Evolutionary conservation across 2,329 filamentous ascomycete genomes (phyloP), one percentile per base, ranked within the genome.

Genomic region (Verticillium zaregamsianum): DNA sequence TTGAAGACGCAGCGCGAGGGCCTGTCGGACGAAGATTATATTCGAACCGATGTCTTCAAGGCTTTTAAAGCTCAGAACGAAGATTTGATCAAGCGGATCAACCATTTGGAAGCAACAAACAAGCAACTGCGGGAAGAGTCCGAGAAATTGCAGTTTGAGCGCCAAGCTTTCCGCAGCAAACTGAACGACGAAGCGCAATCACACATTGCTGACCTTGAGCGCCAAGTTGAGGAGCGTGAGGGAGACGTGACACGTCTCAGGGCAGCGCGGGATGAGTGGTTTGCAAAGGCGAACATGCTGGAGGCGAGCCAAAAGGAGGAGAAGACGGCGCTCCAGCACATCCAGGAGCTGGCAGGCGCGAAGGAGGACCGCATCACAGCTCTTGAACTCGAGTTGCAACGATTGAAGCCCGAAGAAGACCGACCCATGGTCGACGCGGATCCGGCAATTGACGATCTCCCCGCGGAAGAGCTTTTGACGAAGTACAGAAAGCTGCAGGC

Each of bases 1-100:
- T 78, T 94, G 37, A 93, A 82, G 69, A 77, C 80, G 17, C 83
- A 88, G 72, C 81, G 91, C 57, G 88, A 91, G 15, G 88, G 86
- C 61, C 80, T 93, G 55, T 90, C 91, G 0, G 95, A 99, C 69
- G 95, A 99, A 65, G 95, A 99, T 69, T 98, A 96, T 72, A 89
- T 93, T 49, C 88, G 92, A 62, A 97, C 93, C 5, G 93, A 97
- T 69, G 83, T 97, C 3, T 99, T 97, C 83, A 98, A 97, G 76
- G 87, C 91, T 65, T 85, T 97, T 71, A 96, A 93, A 76, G 85
- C 85, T 28, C 92, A 97, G 69, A 91, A 96, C 69, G 95, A 98
- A 70, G 94, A 98, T 68, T 86, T 96, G 9, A 92, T 97, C 68
- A 94, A 92, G 74, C 89, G 92, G 40, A 88, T 97, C 70, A 99